These are phyloP conservation scores for Plasmodium inui DNA, from an alignment of 169 alveolate species.

Conservation along the genomic window DNA sequence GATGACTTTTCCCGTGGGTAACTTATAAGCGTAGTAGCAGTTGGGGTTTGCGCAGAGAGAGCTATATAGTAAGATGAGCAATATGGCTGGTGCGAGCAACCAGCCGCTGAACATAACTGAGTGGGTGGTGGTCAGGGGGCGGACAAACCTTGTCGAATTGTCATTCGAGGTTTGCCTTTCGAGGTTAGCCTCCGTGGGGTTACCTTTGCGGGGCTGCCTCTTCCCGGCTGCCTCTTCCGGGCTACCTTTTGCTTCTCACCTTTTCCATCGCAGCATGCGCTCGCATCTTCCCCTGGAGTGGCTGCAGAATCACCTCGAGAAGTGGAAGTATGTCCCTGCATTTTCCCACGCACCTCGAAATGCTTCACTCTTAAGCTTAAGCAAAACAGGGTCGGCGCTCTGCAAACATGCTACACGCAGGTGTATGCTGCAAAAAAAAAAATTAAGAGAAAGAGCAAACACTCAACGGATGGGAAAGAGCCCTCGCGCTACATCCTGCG, in stretches of 20 bases:
- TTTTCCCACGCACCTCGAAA: background rate
- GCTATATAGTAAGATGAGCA: background rate
- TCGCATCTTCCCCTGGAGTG: background rate
- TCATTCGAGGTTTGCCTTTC: background rate
- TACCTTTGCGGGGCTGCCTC: background rate
- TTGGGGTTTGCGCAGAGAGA: background rate
- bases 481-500: background rate
- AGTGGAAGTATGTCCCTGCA: background rate
- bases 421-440: background rate
- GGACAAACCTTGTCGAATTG: background rate
- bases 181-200: too few species aligned
- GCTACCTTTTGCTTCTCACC: background rate
- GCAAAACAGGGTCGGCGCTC: background rate
- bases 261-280: background rate
- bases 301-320: background rate
- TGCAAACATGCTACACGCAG: background rate
- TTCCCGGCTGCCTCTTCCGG: background rate
- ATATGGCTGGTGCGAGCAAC: background rate
- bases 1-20: background rate
- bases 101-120: constrained; percentile 1
- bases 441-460: background rate
- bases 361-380: background rate
- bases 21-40: background rate
- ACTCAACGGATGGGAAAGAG: background rate
- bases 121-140: background rate